phyloP scores from a whole-genome alignment of 202 grass and related monocot species.

The Hordeum pubiflorum region DNA sequence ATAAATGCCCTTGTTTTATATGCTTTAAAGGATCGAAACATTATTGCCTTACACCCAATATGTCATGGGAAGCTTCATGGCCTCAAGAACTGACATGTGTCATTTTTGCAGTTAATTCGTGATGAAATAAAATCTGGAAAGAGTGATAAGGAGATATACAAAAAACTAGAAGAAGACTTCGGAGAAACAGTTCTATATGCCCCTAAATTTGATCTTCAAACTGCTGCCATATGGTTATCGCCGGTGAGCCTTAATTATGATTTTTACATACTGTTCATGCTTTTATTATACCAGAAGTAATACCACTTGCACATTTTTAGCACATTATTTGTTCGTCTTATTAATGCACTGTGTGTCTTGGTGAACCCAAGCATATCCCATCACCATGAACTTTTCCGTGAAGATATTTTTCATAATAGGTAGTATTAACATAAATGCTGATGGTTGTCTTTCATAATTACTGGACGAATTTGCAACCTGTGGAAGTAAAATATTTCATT shows the following conservation, averaged over 20 bases:
- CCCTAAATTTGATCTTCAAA: constrained; percentile 88
- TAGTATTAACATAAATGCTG: background rate
- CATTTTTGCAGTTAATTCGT: constrained; percentile 67
- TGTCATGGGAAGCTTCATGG: background rate
- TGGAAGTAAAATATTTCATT: background rate
- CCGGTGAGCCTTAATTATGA: constrained; percentile 40
- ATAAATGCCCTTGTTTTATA: background rate
- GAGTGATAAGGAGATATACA: constrained; percentile 75
- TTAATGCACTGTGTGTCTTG: background rate
- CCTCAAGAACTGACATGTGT: background rate
- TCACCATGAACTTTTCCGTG: background rate
- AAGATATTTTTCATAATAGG: background rate
- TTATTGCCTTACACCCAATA: background rate
- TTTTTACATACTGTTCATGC: background rate
- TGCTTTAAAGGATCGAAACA: background rate
- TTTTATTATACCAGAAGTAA: background rate
- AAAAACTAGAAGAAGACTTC: constrained; percentile 60
- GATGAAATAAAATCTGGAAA: constrained; percentile 72
- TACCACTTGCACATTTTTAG: background rate
- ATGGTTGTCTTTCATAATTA: background rate
- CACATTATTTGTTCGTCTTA: background rate
- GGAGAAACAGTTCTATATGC: constrained; percentile 81
- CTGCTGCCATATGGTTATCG: constrained; percentile 82
- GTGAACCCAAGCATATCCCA: background rate
- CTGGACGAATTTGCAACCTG: background rate